Base-by-base conservation (phyloP, 202 grass and related monocot species). In the Cymbopogon flexuosus region DNA sequence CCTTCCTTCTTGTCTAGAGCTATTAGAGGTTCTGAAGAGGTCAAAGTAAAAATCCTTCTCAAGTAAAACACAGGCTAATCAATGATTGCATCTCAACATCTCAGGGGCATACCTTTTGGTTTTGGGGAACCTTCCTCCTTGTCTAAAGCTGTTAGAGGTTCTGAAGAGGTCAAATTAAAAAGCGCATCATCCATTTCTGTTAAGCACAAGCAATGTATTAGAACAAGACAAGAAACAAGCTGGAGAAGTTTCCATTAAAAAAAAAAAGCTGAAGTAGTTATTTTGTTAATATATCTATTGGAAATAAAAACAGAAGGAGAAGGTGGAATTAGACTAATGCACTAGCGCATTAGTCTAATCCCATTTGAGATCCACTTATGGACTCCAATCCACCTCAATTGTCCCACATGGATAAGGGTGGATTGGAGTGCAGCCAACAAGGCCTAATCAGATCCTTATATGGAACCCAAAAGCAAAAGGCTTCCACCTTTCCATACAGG, bases 101-200 rank as follows among this genome's bases (percentile, higher is more conserved):
- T 54, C 49, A 29, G 13, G 65, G 73, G 40, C 10, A 42, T 83
- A 83, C 62, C 47, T 68, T 67, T 23, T 58, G 41, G 36, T 76
- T 67, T 49, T 43, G 31, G 24, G 16, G 72, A 66, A 67, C 5
- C 16, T 59, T 68, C 46, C 22, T 57, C 31, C 21, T 76, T 83
- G 47, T 59, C 62, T 59, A 29, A 18, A 76, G 11, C 46, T 45
- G 46, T 21, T 34, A 4, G 7, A 75, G 71, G 23, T 34, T 29
- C 13, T 5, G 49, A 68, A 67, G 22, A 18, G 2, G 61, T 43
- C 10, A 10, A 4, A n/a, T 0, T 6, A 42, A 19, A 22, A 74
- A 52, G 8, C 6, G 0, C 42, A 58, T 58, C 35, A 58, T 43
- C 71, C 10, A 4, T 31, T 76, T 57, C 70, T 66, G 46, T 27